phyloP scores from a whole-genome alignment of 139 green algal species.

The Pleodorina starrii region DNA sequence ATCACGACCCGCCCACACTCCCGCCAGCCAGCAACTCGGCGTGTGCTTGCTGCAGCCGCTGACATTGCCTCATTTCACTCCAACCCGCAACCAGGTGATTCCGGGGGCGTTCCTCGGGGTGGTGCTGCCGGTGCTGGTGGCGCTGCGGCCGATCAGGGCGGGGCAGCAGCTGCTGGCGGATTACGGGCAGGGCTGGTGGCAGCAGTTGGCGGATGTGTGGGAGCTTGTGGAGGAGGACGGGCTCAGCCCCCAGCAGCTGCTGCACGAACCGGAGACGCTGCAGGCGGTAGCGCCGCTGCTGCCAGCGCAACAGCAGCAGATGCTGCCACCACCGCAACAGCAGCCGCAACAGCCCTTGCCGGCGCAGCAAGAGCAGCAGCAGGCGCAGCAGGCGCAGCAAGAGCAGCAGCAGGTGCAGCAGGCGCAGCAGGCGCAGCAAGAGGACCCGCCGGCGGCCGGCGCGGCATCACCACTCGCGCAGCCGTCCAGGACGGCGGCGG shows the following conservation, averaged over 20 bases:
- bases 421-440: not conserved
- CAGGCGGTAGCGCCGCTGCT: not conserved
- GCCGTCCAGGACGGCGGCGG: too few species aligned
- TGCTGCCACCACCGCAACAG: not conserved
- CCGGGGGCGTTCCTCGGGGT: not conserved
- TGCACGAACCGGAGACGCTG: not conserved
- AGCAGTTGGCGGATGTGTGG: not conserved
- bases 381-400: not conserved
- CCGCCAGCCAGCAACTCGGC: not conserved
- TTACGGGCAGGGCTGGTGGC: slow-evolving; percentile 20
- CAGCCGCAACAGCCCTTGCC: too few species aligned
- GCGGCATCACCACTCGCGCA: too few species aligned
- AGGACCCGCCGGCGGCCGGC: too few species aligned
- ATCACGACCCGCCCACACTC: too few species aligned
- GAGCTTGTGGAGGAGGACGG: not conserved
- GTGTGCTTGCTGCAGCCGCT: not conserved
- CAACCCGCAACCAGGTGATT: not conserved
- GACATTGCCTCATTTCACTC: not conserved
- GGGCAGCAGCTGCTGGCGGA: slow-evolving; percentile 31
- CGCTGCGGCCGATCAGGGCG: not conserved
- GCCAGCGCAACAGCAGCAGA: not conserved
- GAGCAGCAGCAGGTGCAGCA: not conserved
- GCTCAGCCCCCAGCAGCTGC: not conserved
- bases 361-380: too few species aligned
- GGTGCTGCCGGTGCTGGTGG: slow-evolving; percentile 36